Conservation (phyloP, 1,284 basidiomycete genomes). For the Mycena citricolor region DNA sequence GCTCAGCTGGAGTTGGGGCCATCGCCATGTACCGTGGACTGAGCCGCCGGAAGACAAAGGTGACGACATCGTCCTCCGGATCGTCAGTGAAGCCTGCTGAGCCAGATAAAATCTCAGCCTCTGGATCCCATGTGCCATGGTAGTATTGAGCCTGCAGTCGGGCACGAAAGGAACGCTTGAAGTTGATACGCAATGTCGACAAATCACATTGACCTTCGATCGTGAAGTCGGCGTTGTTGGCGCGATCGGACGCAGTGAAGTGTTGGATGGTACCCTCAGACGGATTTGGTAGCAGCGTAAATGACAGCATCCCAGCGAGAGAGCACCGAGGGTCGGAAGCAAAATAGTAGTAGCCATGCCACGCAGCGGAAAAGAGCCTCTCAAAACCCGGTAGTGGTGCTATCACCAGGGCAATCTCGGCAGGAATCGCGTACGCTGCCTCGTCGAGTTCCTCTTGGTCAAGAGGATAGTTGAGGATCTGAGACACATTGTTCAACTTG, state of each 20-base stretch:
- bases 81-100: background rate
- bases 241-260: constrained; percentile 1
- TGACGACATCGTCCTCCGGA: background rate
- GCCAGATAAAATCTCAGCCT: background rate
- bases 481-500: constrained; percentile 7
- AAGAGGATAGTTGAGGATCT: constrained; percentile 24
- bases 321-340: background rate
- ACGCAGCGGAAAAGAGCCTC: background rate
- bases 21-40: constrained; percentile 1
- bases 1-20: background rate
- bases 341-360: constrained; percentile 8
- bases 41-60: constrained; percentile 5
- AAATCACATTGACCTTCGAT: constrained; percentile 6
- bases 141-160: constrained; percentile 3
- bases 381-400: no score
- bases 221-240: constrained; percentile 4
- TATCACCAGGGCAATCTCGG: no score
- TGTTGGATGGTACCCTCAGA: constrained; percentile 9
- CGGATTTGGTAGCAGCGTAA: background rate
- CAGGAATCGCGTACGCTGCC: constrained; percentile 15
- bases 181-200: background rate
- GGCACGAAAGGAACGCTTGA: constrained; percentile 4
- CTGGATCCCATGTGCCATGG: constrained; percentile 2
- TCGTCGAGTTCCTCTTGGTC: constrained; percentile 21
- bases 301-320: constrained; percentile 1